Base-by-base conservation (phyloP, 129 eudicot species). In the Escallonia herrerae region DNA sequence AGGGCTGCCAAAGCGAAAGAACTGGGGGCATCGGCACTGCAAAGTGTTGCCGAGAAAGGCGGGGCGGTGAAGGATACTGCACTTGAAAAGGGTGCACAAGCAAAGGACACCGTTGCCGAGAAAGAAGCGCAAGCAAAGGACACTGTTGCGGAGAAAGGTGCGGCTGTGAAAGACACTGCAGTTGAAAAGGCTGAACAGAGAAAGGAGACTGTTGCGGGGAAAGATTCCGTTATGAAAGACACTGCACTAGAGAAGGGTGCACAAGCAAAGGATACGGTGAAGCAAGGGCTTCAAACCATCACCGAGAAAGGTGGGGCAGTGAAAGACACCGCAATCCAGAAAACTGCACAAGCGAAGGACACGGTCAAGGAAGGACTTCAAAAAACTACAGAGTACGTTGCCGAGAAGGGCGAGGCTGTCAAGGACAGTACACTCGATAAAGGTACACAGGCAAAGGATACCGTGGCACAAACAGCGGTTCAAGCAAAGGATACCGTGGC, bases 1-100 rank as follows among this genome's bases (percentile, higher is more conserved):
- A 53, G 83, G 61, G 56, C 62, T 2, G 69, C 54, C 54, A 49
- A 66, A 59, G 80, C 85, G 0, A 78, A 52, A 38, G 43, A 75
- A n/a, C 37, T 42, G 22, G 46, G 43, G 6, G 60, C 40, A 5
- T 42, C 69, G 3, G 56, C 70, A 3, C 7, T 42, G 47, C 48
- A 72, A 13, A 49, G 50, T 9, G 69, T 22, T 22, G 58, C n/a
- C 56, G 49, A 45, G 1, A 45, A 45, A 22, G 33, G 33, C 33
- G 33, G 33, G 33, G 33, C 49, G 49, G 49, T 13, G 33, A 41
- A 50, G 44, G 51, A 45, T 13, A 38, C 76, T 0, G 74, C 71
- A 0, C 47, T 0, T 62, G 8, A 55, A 62, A 44, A 4, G 64
- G 60, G 64, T 68, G 72, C 13, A 64, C 55, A 60, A 51, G 67